These are phyloP conservation scores for Trebouxia sp. DNA, from an alignment of 139 green algal genomes.

Conservation along the genomic window DNA sequence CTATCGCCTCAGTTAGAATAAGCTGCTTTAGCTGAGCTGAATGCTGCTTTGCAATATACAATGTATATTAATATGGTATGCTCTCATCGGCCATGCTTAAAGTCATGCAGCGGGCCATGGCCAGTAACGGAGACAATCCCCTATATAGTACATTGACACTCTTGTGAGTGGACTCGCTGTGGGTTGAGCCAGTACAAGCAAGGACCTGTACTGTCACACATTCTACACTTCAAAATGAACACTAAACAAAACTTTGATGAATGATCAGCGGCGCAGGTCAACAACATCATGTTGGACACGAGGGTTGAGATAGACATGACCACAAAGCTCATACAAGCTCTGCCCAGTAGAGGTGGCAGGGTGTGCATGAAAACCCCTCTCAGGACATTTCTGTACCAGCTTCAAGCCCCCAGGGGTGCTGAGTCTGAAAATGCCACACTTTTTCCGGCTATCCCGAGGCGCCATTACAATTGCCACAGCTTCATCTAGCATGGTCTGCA, in stretches of 20 bases:
- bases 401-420: slow-evolving; percentile 85
- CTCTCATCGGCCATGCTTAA: too few relatives aligned
- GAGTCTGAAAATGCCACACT: slow-evolving; percentile 91
- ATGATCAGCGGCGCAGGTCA: slow-evolving; percentile 72
- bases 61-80: too few relatives aligned
- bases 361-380: slow-evolving; percentile 91
- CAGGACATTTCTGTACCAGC: slow-evolving; percentile 83
- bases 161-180: slow-evolving; percentile 21
- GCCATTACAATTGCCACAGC: slow-evolving; percentile 97
- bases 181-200: slow-evolving; percentile 35
- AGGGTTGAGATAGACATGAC: slow-evolving; percentile 91
- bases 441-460: slow-evolving; percentile 66
- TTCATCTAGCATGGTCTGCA: slow-evolving; percentile 92
- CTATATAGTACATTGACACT: background rate
- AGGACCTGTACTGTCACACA: background rate
- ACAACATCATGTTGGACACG: slow-evolving; percentile 77
- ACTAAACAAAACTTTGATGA: too few relatives aligned
- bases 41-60: too few relatives aligned
- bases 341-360: slow-evolving; percentile 71
- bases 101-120: too few relatives aligned
- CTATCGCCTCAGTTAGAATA: too few relatives aligned
- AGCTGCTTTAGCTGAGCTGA: too few relatives aligned
- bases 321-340: slow-evolving; percentile 90
- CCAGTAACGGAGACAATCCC: too few relatives aligned
- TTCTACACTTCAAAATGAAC: background rate